Base-by-base conservation (phyloP, 805 yeast genomes). In the Clavispora carvajalis region DNA sequence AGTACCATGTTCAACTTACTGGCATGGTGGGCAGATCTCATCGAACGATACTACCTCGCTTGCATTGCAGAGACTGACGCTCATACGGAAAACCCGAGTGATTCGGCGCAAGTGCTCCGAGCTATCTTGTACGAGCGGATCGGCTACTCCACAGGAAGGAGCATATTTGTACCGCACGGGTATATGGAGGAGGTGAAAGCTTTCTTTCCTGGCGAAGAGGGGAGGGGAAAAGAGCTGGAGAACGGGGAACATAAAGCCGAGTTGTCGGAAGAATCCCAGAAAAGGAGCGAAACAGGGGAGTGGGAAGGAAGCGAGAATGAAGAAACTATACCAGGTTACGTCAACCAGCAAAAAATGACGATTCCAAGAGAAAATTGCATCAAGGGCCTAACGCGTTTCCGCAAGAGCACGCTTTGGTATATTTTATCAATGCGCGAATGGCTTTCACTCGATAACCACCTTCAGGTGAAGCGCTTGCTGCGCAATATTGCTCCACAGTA, bases 351-450 rank as follows among this genome's bases (percentile, higher is more conserved):
- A 33, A 67, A 73, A 38, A 49, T 77, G 13, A 21, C 41, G 5
- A 63, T 65, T 3, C 51, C 55, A 5, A 60, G 67, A 24, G 55
- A 70, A 38, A 62, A 67, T 4, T 64, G 69, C 0, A 56, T 73
- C 26, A 81, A 49, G 18, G 72, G 91, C 0, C 58, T 77, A 16
- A 76, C 84, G 2, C 67, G 95, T 43, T 62, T 62, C 38, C 72
- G 97, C 40, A 88, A 88, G 55, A 78, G 89, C 1, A 77, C 86
- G 0, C 69, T 90, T 22, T 89, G 95, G 87, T 73, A 74, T 48
- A 57, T 89, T 21, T 57, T 89, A 21, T 81, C 96, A 0, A 82
- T 88, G 6, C 76, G 76, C 41, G 85, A 84, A 54, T 80, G 95
- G 84, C 41, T 59, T 11, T 43, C 46, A 12, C 47, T 67, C 15